Evolutionary conservation across 2,329 filamentous ascomycete species (phyloP), one percentile per base, ranked within the genome.

Genomic region (Fonsecaea pedrosoi): DNA sequence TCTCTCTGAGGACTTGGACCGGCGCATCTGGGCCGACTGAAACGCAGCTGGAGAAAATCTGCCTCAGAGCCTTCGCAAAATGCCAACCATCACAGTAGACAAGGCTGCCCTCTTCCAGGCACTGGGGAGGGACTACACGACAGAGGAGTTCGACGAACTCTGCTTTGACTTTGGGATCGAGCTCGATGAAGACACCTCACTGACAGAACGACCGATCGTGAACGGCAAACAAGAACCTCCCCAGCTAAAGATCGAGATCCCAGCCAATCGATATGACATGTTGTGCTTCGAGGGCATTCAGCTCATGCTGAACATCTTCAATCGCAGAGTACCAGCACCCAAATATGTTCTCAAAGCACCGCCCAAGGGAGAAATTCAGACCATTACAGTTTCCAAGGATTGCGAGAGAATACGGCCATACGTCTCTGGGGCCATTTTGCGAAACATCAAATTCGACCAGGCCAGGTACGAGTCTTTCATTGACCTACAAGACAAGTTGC

Each of bases 141-240:
- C 92, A 71, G 88, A 96, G 75, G 92, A 96, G 77, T 99, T 99
- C 77, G 95, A 99, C 80, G 91, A 96, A 77, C 85, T 99, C 74
- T 98, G 95, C 81, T 99, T 99, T 86, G 94, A 99, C 76, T 99
- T 97, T 77, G 94, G 94, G 82, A 78, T 99, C 77, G 95, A 99
- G 81, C 87, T 99, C 73, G 95, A 99, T 82, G 94, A 98, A 83
- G 95, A 99, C 79, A 95, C 92, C 58, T 90, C 92, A 73, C 85
- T 92, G 75, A 85, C 87, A 65, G 88, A 92, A 71, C 85, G 92
- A 55, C 91, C 91, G 37, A 82, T 90, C 66, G 86, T 91, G 75
- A 86, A 92, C 82, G 90, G 90, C 77, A 87, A 90, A 73, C 91
- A 96, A 80, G 92, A 96, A 81, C 88, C 92, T 60, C 90, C 95